Base-by-base conservation (phyloP, 305 asterid species). In the Andrographis paniculata region DNA sequence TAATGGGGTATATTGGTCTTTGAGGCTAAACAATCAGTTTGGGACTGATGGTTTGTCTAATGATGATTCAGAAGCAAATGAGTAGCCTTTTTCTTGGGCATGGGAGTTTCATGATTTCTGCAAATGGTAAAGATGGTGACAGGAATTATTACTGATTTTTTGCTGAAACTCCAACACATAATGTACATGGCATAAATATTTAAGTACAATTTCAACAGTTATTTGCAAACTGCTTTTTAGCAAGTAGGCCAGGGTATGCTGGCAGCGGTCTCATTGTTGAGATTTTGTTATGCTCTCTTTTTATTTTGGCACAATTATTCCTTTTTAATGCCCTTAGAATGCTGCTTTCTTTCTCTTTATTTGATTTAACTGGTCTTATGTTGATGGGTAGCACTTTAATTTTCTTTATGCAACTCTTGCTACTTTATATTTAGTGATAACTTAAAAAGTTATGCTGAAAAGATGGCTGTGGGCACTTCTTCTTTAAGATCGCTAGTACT, bases 1-100 rank as follows among this genome's bases (percentile, higher is more conserved):
- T 38, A 52, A 66, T n/a, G 56, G 80, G 91, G 68, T 60, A 69
- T 61, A 20, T 23, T 68, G 56, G 79, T 70, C 82, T 47, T 73
- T 65, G 57, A 50, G 17, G 33, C 44, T 39, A 43, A 40, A 38
- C 59, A 48, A 46, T 57, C 40, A 53, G 44, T 24, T 35, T 44
- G 58, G 39, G 53, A 45, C 44, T 58, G 22, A 54, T 57, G 62
- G 65, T 64, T 44, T 65, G 71, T 45, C 71, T 62, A 61, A 77
- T 70, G 65, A 75, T 61, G 70, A 55, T 58, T 67, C 64, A 55
- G 72, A 65, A 62, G 53, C 72, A 64, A 55, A 53, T 35, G 74
- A 73, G 75, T 64, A 57, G 56, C 39, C 63, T 68, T 58, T 60
- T 61, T 33, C 59, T 45, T 45, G 48, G 44, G 62, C 62, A 58